Percentiles rank a stretch among this genome's conserved stretches.
Conservation (phyloP, 805 yeast genomes). For the Candida ortonii region DNA sequence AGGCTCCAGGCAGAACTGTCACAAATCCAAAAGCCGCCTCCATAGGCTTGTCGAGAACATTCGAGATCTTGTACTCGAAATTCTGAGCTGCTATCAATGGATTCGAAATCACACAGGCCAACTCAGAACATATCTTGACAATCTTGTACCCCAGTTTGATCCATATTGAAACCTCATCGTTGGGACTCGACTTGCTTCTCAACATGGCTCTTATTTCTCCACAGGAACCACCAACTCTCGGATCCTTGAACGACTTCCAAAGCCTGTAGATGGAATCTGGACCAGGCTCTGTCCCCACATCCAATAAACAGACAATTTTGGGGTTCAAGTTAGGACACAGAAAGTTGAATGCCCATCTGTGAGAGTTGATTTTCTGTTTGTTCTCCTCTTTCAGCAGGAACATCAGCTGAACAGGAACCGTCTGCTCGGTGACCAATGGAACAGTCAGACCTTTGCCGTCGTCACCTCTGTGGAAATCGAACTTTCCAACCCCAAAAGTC, state of each 20-base stretch:
- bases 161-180: conserved; percentile 28
- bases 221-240: conserved; percentile 93
- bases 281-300: conserved; percentile 93
- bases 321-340: conserved; percentile 82
- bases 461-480: conserved; percentile 45
- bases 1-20: conserved; percentile 93
- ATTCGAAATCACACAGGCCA: conserved; percentile 51
- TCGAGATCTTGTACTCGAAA: conserved; percentile 93
- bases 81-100: conserved; percentile 95
- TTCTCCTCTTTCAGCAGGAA: conserved; percentile 89
- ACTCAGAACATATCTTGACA: conserved; percentile 46
- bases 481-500: conserved; percentile 66
- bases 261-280: conserved; percentile 82
- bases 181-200: conserved; percentile 29
- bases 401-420: conserved; percentile 80
- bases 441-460: conserved; percentile 48
- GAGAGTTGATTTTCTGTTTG: conserved; percentile 88
- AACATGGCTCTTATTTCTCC: conserved; percentile 86
- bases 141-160: conserved; percentile 28
- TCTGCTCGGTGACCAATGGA: conserved; percentile 58
- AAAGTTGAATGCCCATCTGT: conserved; percentile 94
- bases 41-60: conserved; percentile 90
- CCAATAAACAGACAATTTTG: conserved; percentile 75
- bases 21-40: conserved; percentile 93
- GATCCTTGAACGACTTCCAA: conserved; percentile 80